Percentiles rank a stretch among this genome's conserved stretches.
These are phyloP conservation scores for Orbilia javanica DNA, from an alignment of 2,329 filamentous ascomycete species.

Conservation along the genomic window DNA sequence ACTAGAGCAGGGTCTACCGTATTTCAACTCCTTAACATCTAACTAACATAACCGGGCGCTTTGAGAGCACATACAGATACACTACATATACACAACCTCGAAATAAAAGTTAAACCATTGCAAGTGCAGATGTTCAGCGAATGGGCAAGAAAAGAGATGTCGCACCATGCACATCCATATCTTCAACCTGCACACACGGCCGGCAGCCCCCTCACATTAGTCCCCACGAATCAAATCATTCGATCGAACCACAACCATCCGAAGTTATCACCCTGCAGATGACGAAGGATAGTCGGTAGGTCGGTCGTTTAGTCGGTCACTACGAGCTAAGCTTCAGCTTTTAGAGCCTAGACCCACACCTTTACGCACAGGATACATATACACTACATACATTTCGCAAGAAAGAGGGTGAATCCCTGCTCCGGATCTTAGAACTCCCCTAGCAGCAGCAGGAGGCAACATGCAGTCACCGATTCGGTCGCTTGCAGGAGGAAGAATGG, in stretches of 20 bases:
- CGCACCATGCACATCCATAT: constrained; percentile 4
- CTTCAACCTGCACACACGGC: not conserved
- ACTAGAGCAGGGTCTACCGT: not conserved
- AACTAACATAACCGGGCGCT: too few species aligned
- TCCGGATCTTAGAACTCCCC: constrained; percentile 17
- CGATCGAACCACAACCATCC: constrained; percentile 21
- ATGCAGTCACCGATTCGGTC: constrained; percentile 1
- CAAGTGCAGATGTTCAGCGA: not conserved
- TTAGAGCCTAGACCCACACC: constrained; percentile 1
- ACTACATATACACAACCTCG: not conserved
- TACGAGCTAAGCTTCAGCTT: constrained; percentile 1
- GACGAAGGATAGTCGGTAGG: not conserved
- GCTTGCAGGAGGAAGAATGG: constrained; percentile 10
- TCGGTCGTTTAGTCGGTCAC: not conserved
- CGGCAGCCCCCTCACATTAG: not conserved
- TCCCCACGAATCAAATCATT: constrained; percentile 9
- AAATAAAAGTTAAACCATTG: not conserved
- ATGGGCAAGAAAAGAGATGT: not conserved
- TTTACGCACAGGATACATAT: not conserved
- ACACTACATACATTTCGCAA: not conserved
- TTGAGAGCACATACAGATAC: too few species aligned
- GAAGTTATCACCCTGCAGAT: constrained; percentile 24
- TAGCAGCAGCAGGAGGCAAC: not conserved
- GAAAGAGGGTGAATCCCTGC: not conserved
- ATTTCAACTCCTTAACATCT: not conserved